Evolutionary conservation across 2,329 filamentous ascomycete species (phyloP), one percentile per base, ranked within the genome.

Genomic region (Thielaviopsis punctulata): DNA sequence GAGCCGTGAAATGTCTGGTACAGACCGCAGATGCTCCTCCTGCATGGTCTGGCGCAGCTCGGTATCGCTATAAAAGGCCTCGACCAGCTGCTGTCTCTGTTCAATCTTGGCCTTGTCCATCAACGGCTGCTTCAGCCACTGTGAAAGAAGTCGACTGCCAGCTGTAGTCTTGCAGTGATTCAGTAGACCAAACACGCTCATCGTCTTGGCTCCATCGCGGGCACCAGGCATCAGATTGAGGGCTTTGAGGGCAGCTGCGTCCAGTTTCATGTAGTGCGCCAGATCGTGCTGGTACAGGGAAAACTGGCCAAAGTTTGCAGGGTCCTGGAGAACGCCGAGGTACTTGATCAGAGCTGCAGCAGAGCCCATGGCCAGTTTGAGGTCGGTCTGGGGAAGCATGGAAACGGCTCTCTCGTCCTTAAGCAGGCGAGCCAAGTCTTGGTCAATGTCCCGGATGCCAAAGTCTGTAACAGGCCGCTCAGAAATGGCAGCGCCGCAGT

Each of bases 111-210:
- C 73, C 57, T 86, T 79, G 68, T 77, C 86, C 92, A 98, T 98
- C 39, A 98, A 69, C 0, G 92, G 92, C 65, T 98, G 92, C 67
- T 98, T 98, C 51, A 98, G 72, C 92, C 92, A 98, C 63, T 98
- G 93, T 1, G 90, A 83, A 25, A 98, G 71, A 54, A 98, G 66
- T 47, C 93, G 77, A 61, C 89, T 94, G 13, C 92, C 92, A 1
- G 94, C 81, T 0, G 92, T 86, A 1, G 92, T 98, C 66, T 95
- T 96, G 79, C 92, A 98, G 65, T 96, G 89, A 61, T 98, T 96
- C 43, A 98, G 72, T 18, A 98, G 70, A 0, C 92, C 92, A 60
- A 86, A 98, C 50, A 98, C 65, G 62, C 89, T 96, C 92, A 98
- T 98, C 1, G 80, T 93, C 70, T 95, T 96, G n/a, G 87, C 78